A percentile compares a stretch with the other conserved stretches of the same genome.
phyloP scores from a whole-genome alignment of 1,139 yeast species.

The Pichia sp. region DNA sequence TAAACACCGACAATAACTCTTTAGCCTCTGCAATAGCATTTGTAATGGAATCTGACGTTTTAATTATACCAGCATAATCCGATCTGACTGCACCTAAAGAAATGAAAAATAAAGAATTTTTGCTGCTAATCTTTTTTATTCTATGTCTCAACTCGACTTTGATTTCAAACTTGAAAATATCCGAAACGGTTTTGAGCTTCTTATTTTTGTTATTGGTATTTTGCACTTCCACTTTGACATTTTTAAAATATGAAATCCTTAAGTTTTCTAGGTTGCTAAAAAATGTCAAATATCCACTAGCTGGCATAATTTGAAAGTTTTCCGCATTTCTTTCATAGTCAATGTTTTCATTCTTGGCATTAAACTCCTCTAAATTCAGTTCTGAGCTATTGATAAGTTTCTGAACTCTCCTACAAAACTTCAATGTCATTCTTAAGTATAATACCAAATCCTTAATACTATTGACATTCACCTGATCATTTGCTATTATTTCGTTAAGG shows the following conservation, averaged over 20 bases:
- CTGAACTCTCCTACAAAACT: constrained; percentile 14
- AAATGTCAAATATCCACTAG: constrained; percentile 4
- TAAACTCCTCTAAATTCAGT: constrained; percentile 8
- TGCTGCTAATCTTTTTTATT: constrained; percentile 12
- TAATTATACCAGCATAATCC: constrained; percentile 4
- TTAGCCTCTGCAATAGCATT: background rate
- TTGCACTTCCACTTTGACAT: constrained; percentile 9
- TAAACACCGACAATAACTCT: background rate
- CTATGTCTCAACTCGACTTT: constrained; percentile 19
- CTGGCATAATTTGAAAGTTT: constrained; percentile 4
- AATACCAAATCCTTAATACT: constrained; percentile 19
- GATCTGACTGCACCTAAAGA: constrained; percentile 8
- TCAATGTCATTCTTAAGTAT: constrained; percentile 23
- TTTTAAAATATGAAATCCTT: constrained; percentile 18
- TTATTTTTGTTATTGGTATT: constrained; percentile 5
- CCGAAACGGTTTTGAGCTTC: constrained; percentile 3
- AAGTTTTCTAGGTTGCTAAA: constrained; percentile 18
- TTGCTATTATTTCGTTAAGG: constrained; percentile 12
- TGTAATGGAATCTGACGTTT: background rate
- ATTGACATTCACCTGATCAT: constrained; percentile 8
- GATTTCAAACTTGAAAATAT: constrained; percentile 12
- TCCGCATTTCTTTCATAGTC: constrained; percentile 7
- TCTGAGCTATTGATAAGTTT: background rate
- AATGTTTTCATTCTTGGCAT: constrained; percentile 8
- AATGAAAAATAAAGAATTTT: constrained; percentile 17